These are phyloP conservation scores for Pelomyxa schiedti DNA, from an alignment of 78 protist species.

Conservation along the genomic window DNA sequence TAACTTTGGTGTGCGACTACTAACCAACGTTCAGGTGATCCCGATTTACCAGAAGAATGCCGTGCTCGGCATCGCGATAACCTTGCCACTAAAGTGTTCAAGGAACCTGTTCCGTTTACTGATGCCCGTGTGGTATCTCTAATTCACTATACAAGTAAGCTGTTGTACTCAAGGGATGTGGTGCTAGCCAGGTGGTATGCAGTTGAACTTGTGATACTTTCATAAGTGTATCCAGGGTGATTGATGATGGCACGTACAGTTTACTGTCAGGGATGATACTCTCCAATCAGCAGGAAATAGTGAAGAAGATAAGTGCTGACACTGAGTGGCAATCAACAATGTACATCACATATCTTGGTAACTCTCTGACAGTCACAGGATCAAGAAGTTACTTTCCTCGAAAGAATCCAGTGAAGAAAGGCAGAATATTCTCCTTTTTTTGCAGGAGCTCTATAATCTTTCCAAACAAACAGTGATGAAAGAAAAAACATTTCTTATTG, in stretches of 20 bases:
- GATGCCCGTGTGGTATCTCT: background rate
- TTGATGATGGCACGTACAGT: constrained; percentile 67
- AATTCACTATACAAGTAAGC: constrained; percentile 73
- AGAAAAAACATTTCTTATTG: constrained; percentile 19
- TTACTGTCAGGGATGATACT: constrained; percentile 54
- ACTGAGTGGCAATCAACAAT: constrained; percentile 15
- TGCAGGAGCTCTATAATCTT: constrained; percentile 49
- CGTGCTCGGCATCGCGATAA: constrained; percentile 49
- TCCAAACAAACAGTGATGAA: constrained; percentile 37
- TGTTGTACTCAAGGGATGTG: constrained; percentile 70
- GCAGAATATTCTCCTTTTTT: constrained; percentile 9
- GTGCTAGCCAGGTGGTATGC: no score
- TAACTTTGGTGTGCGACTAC: background rate
- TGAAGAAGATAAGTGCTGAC: constrained; percentile 28
- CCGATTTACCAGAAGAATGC: constrained; percentile 34
- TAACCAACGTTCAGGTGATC: constrained; percentile 46
- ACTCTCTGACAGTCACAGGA: background rate
- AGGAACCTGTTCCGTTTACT: constrained; percentile 52
- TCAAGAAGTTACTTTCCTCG: background rate
- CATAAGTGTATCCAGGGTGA: constrained; percentile 64
- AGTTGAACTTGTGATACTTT: no score
- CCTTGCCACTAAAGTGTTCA: constrained; percentile 31
- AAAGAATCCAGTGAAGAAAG: background rate
- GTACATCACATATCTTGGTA: background rate
- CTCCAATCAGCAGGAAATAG: constrained; percentile 60